Evolutionary conservation across 2,329 filamentous ascomycete genomes (phyloP), one percentile per base, ranked within the genome.

Genomic region (Cercospora canescens): DNA sequence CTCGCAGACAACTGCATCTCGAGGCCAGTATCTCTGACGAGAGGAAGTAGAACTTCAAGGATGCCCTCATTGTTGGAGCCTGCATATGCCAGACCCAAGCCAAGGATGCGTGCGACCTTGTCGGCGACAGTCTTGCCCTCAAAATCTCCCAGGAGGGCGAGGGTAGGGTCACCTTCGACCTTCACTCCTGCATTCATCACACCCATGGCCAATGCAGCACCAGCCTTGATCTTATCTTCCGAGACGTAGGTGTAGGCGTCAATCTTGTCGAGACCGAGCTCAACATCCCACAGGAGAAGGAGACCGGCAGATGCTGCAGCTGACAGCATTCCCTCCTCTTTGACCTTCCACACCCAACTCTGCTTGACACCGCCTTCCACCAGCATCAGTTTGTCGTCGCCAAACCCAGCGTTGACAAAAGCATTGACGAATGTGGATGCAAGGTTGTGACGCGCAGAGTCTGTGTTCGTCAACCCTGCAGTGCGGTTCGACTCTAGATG

Each of bases 311-410:
- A 98, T 4, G 96, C 96, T 41, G 96, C 91, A 0, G 94, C 97
- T 1, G 95, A 98, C 80, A 97, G 86, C 93, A 97, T 97, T 70
- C 95, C 95, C 75, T 97, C 94, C 48, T 96, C 93, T 81, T 99
- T 99, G 21, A 96, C 98, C 84, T 98, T 99, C 93, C 93, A 99
- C 4, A 99, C 92, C 94, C 95, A 99, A 69, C 91, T 92, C 73
- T 91, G 89, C 82, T 96, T 96, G 69, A 93, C 90, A 66, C 78
- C 80, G 35, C 92, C 90, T 21, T 95, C 91, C 48, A 93, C 90
- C 65, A 98, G 84, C 94, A 99, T 97, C 88, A 99, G 91, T 85
- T 97, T 98, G 80, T 99, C 95, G 65, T 94, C 91, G 50, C 93
- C 92, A 73, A 93, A 99, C 34, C 95, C 95, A 61, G 95, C 94